These are phyloP conservation scores for Trematosphaeria pertusa DNA, from an alignment of 2,329 filamentous ascomycete genomes.

Conservation along the genomic window DNA sequence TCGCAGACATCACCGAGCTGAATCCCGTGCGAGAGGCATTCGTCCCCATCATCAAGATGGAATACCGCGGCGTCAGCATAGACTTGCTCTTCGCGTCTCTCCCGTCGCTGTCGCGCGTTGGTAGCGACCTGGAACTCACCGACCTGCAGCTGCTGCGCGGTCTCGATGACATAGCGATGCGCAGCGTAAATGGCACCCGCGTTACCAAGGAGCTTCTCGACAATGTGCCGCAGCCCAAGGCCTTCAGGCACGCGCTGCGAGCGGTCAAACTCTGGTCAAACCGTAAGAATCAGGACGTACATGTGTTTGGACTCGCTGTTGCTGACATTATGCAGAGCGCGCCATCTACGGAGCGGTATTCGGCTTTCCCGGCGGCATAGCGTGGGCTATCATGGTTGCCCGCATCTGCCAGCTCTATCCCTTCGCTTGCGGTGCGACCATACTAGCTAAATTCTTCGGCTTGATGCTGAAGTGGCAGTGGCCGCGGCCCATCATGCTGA, in stretches of 20 bases:
- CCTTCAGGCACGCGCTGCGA: constrained; percentile 86
- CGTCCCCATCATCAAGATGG: constrained; percentile 97
- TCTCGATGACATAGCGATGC: constrained; percentile 83
- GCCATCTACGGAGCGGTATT: constrained; percentile 96
- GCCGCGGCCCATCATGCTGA: constrained; percentile 91
- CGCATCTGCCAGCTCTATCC: constrained; percentile 96
- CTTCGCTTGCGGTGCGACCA: constrained; percentile 84
- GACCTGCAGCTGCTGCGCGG: constrained; percentile 87
- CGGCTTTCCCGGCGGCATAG: constrained; percentile 94
- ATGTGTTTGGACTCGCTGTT: background rate
- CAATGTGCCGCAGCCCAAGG: constrained; percentile 86
- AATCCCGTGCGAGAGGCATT: constrained; percentile 87
- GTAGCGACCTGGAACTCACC: constrained; percentile 72
- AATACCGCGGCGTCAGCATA: constrained; percentile 89
- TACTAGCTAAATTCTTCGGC: constrained; percentile 93
- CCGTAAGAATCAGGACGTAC: constrained; percentile 51
- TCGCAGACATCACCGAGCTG: constrained; percentile 83
- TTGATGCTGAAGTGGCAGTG: constrained; percentile 92
- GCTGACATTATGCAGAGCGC: constrained; percentile 58
- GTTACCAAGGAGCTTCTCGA: constrained; percentile 92
- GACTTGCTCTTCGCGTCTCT: constrained; percentile 76
- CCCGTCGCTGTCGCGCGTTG: constrained; percentile 49
- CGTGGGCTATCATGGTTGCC: constrained; percentile 97
- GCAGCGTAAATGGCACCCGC: constrained; percentile 90
- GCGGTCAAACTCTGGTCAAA: constrained; percentile 98